Conservation (phyloP, 306 rosid genomes). For the Quercus variabilis region DNA sequence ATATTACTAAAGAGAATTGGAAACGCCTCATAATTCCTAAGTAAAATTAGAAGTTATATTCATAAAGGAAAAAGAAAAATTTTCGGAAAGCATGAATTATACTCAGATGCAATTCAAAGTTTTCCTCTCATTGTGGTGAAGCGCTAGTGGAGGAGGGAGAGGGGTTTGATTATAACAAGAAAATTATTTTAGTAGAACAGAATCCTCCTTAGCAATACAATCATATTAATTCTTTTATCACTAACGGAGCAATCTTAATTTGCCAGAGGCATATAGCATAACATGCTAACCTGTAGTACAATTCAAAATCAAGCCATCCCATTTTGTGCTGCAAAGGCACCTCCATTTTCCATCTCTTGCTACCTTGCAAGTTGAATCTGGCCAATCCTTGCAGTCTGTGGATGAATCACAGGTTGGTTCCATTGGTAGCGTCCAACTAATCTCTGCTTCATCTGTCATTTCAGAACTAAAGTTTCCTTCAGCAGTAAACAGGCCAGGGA, state of each 20-base stretch:
- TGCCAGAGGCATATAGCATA: background rate
- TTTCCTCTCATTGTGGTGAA: background rate
- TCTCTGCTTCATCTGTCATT: background rate
- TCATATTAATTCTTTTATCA: background rate
- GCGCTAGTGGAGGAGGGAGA: background rate
- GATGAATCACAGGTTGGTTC: conserved; percentile 29
- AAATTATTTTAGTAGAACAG: background rate
- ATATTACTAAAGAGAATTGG: background rate
- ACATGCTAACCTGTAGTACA: conserved; percentile 20
- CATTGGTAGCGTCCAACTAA: conserved; percentile 28
- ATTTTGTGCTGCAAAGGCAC: conserved; percentile 32
- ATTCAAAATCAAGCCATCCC: conserved; percentile 14
- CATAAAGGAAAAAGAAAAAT: background rate
- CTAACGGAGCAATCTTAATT: background rate
- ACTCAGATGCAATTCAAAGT: background rate
- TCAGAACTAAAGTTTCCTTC: background rate
- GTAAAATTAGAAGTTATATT: background rate
- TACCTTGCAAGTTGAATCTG: conserved; percentile 33
- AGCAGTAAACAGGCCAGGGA: background rate
- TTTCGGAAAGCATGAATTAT: background rate
- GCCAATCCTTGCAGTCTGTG: conserved; percentile 28
- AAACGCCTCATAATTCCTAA: background rate
- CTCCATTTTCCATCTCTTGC: conserved; percentile 5
- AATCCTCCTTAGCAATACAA: background rate
- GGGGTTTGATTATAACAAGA: background rate